Evolutionary conservation across 2,329 filamentous ascomycete species (phyloP), one percentile per base, ranked within the genome.

Genomic region (Cladophialophora yegresii): DNA sequence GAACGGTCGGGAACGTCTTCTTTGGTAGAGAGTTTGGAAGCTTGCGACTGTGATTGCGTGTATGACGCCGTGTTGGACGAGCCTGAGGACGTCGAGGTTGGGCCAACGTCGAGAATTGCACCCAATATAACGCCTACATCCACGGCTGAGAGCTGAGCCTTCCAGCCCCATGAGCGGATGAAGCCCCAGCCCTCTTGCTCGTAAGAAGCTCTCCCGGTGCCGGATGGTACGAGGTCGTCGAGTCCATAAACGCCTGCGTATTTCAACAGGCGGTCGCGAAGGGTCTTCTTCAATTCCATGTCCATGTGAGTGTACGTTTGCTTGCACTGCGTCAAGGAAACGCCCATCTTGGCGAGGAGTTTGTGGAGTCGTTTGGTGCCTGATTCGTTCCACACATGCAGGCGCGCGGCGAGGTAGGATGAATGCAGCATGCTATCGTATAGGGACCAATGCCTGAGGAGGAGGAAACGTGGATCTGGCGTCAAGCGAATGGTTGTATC

Each of bases 401-500:
- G 83, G 33, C 92, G 86, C 3, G 93, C 91, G 65, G 96, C 93
- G 4, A 99, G 85, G 73, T 97, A 98, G 0, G 93, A 93, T 0
- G 93, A 97, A 76, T 99, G 95, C 12, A 98, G 84, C 95, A 99
- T 98, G 75, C 92, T 96, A 73, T 99, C 95, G 76, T 98, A 98
- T 13, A 99, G 82, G 71, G 92, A 96, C 95, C 95, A 99, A 75
- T 99, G 95, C 36, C 95, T 84, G 59, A 98, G 91, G 0, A 99
- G 85, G 28, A 98, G 84, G 71, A 99, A 96, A 47, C 91, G 89
- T 9, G 95, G 96, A 74, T 99, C 95, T 0, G 95, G 95, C 0
- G 93, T 96, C 45, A 99, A 81, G 23, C 93, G 88, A 70, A 99
- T 98, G 57, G 92, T 90, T 9, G 87, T 96, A 76, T 99, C 95